phyloP scores from a whole-genome alignment of 2,329 filamentous ascomycete genomes.

The Aspergillus udagawae region DNA sequence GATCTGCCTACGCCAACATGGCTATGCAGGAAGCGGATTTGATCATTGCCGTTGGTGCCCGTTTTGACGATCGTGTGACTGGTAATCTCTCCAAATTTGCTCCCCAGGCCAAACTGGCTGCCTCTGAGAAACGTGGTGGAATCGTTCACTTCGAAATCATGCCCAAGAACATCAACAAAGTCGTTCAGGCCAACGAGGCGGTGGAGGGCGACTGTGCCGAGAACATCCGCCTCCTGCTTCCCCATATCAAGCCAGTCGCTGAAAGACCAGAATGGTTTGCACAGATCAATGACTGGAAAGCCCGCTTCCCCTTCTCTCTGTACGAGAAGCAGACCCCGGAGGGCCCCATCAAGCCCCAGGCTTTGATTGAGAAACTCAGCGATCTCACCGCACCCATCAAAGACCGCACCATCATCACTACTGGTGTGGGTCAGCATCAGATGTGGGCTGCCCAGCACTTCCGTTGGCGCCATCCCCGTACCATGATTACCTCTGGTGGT shows the following conservation, averaged over 20 bases:
- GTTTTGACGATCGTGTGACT: constrained; percentile 96
- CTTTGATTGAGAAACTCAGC: constrained; percentile 85
- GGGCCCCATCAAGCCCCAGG: constrained; percentile 89
- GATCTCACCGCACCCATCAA: constrained; percentile 77
- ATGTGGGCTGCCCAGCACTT: constrained; percentile 99
- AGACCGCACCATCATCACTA: constrained; percentile 80
- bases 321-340: constrained; percentile 75
- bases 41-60: constrained; percentile 87
- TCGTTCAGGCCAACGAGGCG: constrained; percentile 91
- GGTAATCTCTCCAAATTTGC: constrained; percentile 79
- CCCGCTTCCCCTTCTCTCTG: constrained; percentile 75
- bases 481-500: constrained; percentile 95
- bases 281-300: constrained; percentile 88
- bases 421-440: constrained; percentile 95
- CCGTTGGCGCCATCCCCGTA: constrained; percentile 85
- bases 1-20: constrained; percentile 95
- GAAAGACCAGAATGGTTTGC: constrained; percentile 81
- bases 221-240: constrained; percentile 73
- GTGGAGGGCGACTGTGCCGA: constrained; percentile 86
- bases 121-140: constrained; percentile 78
- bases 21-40: constrained; percentile 95
- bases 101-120: constrained; percentile 79
- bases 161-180: constrained; percentile 99
- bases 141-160: constrained; percentile 98
- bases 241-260: constrained; percentile 60